Evolutionary conservation across 2,329 filamentous ascomycete species (phyloP).

Genomic region (Aurifilum marmelostoma): DNA sequence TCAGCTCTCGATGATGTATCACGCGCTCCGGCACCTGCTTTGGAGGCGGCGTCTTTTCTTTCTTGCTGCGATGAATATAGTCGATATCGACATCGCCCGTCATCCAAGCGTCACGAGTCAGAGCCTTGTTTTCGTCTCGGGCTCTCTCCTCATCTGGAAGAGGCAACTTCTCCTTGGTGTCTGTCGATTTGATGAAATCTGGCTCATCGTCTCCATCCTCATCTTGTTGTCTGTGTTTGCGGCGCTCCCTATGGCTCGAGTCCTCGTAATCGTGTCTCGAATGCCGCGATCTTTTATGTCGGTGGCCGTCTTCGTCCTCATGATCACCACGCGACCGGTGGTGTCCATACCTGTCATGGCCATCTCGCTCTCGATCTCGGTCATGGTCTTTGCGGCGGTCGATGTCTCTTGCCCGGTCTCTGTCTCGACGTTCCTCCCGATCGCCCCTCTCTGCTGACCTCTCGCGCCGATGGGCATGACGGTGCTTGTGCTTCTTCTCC

Average conservation of each 20-base stretch:
- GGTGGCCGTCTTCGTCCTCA: slow-evolving; percentile 32
- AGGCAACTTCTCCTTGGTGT: slow-evolving; percentile 55
- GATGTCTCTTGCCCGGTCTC: slow-evolving; percentile 35
- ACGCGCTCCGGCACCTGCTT: slow-evolving; percentile 68
- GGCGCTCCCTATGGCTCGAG: slow-evolving; percentile 39
- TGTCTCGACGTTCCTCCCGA: slow-evolving; percentile 33
- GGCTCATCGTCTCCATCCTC: slow-evolving; percentile 39
- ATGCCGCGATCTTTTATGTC: slow-evolving; percentile 48
- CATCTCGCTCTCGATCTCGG: slow-evolving; percentile 37
- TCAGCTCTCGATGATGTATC: slow-evolving; percentile 81
- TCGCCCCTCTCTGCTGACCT: slow-evolving; percentile 36
- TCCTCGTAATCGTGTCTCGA: slow-evolving; percentile 42
- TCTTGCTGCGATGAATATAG: slow-evolving; percentile 70
- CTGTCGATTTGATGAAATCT: slow-evolving; percentile 46
- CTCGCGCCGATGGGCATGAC: slow-evolving; percentile 37
- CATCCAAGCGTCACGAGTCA: slow-evolving; percentile 92
- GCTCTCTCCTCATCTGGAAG: slow-evolving; percentile 46
- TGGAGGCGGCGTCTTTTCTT: slow-evolving; percentile 54
- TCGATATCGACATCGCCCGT: slow-evolving; percentile 81
- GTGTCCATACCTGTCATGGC: slow-evolving; percentile 38
- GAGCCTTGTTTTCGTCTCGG: slow-evolving; percentile 38
- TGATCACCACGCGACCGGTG: slow-evolving; percentile 52
- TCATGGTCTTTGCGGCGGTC: slow-evolving; percentile 32
- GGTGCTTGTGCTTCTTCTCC: slow-evolving; percentile 37
- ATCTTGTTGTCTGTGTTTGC: slow-evolving; percentile 31